These are phyloP conservation scores for Fraxinus albicans DNA, from an alignment of 305 asterid species.

Conservation along the genomic window DNA sequence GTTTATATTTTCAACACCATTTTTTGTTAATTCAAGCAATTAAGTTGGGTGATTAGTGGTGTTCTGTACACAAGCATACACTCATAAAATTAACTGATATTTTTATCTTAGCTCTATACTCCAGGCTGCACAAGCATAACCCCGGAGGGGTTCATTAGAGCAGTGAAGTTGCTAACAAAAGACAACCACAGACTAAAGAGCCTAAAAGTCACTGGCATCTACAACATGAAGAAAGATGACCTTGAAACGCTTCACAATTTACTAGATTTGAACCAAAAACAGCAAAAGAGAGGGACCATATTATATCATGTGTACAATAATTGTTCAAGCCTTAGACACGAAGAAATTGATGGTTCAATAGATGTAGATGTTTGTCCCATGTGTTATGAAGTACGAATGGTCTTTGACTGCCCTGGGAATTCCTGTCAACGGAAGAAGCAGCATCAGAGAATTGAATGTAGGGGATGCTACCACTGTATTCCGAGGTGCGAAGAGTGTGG, in stretches of 20 bases:
- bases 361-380: conserved; percentile 63
- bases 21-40: no score
- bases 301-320: conserved; percentile 35
- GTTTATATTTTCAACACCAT: no score
- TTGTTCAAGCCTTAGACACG: conserved; percentile 15
- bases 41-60: no score
- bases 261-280: conserved; percentile 27
- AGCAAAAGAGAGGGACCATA: conserved; percentile 11
- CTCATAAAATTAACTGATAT: no score
- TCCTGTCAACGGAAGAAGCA: conserved; percentile 27
- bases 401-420: conserved; percentile 59
- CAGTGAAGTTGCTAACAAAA: conserved; percentile 43
- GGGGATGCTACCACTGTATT: conserved; percentile 59
- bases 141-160: conserved; percentile 52
- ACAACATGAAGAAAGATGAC: conserved; percentile 37
- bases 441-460: conserved; percentile 26
- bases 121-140: conserved; percentile 71
- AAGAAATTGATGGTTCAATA: conserved; percentile 23
- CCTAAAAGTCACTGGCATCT: conserved; percentile 53
- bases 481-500: conserved; percentile 74
- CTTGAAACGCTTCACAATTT: conserved; percentile 40
- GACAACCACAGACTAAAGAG: conserved; percentile 30
- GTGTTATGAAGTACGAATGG: conserved; percentile 43
- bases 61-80: no score
- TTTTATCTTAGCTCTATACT: conserved; percentile 44